Base-by-base conservation (phyloP, 768 basidiomycete species). In the Podaxis sp. region DNA sequence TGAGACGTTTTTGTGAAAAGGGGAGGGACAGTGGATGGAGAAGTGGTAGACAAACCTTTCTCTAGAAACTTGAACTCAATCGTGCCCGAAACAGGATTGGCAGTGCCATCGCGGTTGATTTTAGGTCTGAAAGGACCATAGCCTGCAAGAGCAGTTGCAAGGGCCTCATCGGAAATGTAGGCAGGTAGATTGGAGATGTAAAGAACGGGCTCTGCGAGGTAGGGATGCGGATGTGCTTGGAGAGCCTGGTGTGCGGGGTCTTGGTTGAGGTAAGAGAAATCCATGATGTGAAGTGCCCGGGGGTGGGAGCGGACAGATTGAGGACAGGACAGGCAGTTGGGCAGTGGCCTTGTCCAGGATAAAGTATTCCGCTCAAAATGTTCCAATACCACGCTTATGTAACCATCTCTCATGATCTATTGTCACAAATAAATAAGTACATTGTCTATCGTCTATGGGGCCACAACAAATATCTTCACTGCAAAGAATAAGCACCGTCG, bases 11-110 rank as follows among this genome's bases (percentile, higher is more conserved):
- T 33, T 33, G 33, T 33, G 33, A 33, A 33, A 33, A 38, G 41
- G n/a, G n/a, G 57, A 25, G 63, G 59, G 43, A 40, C 11, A 54
- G 49, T 51, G 33, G 43, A 19, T 19, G 46, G 53, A 63, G 9
- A 55, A 59, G 29, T 63, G 38, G 27, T 13, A n/a, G 37, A 72
- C 81, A 70, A 66, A 92, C 92, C 92, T 81, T 87, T 90, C 70
- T 91, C 89, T 51, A 90, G 79, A 69, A 81, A 88, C 73, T 85
- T 91, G 80, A 94, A 94, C 74, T 94, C 90, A 71, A 94, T 91
- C 63, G 85, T 89, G 33, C 91, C 93, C 57, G 83, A 81, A 29
- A 91, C 73, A 27, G 82, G 75, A 59, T 76, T 77, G 68, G 76
- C 77, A 55, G 78, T 66, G 2, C 74, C 80, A 74, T 90, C 88